Evolutionary conservation across 2,329 filamentous ascomycete species (phyloP).

Genomic region (Malbranchea cinnamomea): DNA sequence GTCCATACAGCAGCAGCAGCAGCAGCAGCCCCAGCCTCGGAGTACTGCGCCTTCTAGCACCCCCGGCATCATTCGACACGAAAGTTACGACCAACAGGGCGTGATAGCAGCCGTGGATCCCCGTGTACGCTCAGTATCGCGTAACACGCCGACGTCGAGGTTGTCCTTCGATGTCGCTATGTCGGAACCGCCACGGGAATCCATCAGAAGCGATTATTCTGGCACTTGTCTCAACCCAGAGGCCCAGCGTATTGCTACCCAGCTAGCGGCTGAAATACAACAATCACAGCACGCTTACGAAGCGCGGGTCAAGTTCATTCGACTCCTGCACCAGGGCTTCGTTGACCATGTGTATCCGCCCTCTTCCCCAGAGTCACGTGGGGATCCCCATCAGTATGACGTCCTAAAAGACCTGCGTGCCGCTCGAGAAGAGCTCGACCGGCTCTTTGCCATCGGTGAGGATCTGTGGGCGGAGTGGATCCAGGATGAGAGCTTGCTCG

Average conservation of each 20-base stretch:
- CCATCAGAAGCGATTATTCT: constrained; percentile 25
- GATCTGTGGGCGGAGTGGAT: constrained; percentile 49
- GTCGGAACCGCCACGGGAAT: constrained; percentile 28
- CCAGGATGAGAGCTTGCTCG: constrained; percentile 45
- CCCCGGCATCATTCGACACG: constrained; percentile 22
- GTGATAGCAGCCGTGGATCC: no score
- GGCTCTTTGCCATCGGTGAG: constrained; percentile 48
- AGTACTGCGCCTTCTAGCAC: constrained; percentile 21
- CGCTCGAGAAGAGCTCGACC: constrained; percentile 43
- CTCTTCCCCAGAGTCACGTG: constrained; percentile 28
- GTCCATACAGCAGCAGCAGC: constrained; percentile 33
- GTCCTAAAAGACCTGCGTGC: constrained; percentile 31
- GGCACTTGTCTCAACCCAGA: constrained; percentile 27
- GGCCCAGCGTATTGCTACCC: constrained; percentile 25
- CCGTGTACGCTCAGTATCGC: constrained; percentile 22
- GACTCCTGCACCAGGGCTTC: constrained; percentile 32
- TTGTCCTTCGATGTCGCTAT: constrained; percentile 31
- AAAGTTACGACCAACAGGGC: constrained; percentile 8
- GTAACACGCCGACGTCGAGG: constrained; percentile 26
- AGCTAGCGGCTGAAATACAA: constrained; percentile 28
- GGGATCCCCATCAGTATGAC: constrained; percentile 31
- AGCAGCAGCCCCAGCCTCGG: constrained; percentile 23
- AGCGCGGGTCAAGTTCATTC: constrained; percentile 32
- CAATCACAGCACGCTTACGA: constrained; percentile 33
- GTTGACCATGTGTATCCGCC: constrained; percentile 33